These are phyloP conservation scores for Lentinula sp. DNA, from an alignment of 768 basidiomycete genomes.

Conservation along the genomic window DNA sequence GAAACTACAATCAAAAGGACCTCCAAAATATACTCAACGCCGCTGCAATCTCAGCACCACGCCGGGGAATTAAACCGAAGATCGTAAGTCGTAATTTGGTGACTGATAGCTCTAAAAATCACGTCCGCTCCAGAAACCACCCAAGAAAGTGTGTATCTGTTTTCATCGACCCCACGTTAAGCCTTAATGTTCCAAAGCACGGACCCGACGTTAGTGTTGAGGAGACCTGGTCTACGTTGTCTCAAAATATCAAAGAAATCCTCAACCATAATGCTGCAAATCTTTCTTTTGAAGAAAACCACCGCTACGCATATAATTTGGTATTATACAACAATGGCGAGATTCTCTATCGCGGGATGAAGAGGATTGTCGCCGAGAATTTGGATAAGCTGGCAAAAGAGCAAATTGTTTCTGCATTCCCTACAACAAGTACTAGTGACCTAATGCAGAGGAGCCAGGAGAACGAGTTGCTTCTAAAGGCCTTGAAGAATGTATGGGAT, in stretches of 20 bases:
- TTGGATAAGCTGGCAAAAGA: constrained; percentile 72
- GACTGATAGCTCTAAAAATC: neutral
- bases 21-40: neutral
- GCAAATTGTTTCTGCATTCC: constrained; percentile 79
- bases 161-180: neutral
- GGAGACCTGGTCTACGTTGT: constrained; percentile 77
- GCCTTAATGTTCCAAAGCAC: constrained; percentile 38
- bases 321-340: constrained; percentile 83
- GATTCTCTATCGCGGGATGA: constrained; percentile 82
- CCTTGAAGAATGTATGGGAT: constrained; percentile 83
- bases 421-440: constrained; percentile 56
- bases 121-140: constrained; percentile 5
- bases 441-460: constrained; percentile 74
- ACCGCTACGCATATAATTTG: constrained; percentile 92
- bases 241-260: constrained; percentile 87
- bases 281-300: constrained; percentile 89
- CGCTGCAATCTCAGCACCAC: constrained; percentile 18
- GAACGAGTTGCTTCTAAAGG: constrained; percentile 80
- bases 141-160: constrained; percentile 6
- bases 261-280: constrained; percentile 89
- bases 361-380: constrained; percentile 72
- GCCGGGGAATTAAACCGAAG: constrained; percentile 28
- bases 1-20: neutral
- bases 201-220: constrained; percentile 72
- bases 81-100: constrained; percentile 32